These are phyloP conservation scores for Plasmodium vivax DNA, from an alignment of 169 alveolate species.

Conservation along the genomic window DNA sequence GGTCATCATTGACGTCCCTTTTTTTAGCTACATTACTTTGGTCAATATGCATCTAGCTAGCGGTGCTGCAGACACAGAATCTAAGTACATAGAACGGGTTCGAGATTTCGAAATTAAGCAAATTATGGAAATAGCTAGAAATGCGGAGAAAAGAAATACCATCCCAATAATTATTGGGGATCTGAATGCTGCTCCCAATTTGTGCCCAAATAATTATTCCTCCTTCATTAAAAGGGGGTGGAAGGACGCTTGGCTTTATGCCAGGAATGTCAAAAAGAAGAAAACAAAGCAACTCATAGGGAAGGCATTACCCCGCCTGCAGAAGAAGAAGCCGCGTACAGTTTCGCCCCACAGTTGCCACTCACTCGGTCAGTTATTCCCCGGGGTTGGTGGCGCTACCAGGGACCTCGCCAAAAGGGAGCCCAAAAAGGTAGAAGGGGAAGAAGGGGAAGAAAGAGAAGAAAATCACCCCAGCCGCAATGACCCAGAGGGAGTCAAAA, in stretches of 20 bases:
- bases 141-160: slow-evolving; percentile 87
- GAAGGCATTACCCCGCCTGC: background rate
- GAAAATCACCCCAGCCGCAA: background rate
- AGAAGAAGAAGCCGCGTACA: background rate
- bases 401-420: background rate
- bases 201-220: slow-evolving; percentile 90
- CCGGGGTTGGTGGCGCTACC: background rate
- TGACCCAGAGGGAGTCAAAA: background rate
- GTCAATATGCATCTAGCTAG: slow-evolving; percentile 92
- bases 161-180: slow-evolving; percentile 92
- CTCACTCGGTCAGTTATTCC: background rate
- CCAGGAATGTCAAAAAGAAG: slow-evolving; percentile 52
- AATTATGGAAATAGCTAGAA: slow-evolving; percentile 85
- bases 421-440: background rate
- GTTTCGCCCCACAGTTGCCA: background rate
- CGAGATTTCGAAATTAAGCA: slow-evolving; percentile 90
- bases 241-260: slow-evolving; percentile 87
- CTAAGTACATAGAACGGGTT: slow-evolving; percentile 87
- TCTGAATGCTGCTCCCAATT: slow-evolving; percentile 91
- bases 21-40: slow-evolving; percentile 86
- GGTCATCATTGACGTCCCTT: slow-evolving; percentile 88
- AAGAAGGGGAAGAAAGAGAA: background rate
- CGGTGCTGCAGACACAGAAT: slow-evolving; percentile 92
- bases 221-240: slow-evolving; percentile 90
- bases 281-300: slow-evolving; percentile 2